Conservation (phyloP, 2,329 filamentous ascomycete genomes). For the Neonectria hederae region DNA sequence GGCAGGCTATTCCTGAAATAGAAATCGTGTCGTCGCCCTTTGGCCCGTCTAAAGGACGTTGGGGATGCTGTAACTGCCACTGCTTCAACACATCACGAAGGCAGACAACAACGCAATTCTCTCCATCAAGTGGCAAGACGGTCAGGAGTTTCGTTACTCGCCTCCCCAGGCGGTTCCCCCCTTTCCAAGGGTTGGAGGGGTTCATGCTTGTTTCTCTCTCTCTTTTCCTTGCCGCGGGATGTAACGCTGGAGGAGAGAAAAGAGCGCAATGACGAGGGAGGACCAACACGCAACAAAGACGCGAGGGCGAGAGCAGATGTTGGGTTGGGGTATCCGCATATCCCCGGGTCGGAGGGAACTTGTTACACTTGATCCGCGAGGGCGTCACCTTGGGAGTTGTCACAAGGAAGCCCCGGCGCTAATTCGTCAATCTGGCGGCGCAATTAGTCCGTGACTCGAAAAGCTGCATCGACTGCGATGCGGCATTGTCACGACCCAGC, state of each 20-base stretch:
- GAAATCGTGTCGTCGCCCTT: background rate
- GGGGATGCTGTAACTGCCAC: background rate
- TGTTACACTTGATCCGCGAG: constrained; percentile 13
- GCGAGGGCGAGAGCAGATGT: background rate
- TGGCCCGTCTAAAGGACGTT: background rate
- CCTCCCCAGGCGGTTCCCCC: background rate
- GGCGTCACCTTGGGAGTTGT: background rate
- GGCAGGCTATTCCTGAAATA: background rate
- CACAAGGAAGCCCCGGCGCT: background rate
- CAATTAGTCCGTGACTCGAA: constrained; percentile 8
- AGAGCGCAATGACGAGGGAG: background rate
- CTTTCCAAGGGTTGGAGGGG: background rate
- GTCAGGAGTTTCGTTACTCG: background rate
- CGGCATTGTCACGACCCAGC: background rate
- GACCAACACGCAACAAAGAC: background rate
- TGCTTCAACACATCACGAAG: background rate
- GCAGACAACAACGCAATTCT: background rate
- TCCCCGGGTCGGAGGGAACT: background rate
- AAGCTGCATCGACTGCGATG: background rate
- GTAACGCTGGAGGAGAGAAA: background rate
- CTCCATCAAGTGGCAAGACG: background rate
- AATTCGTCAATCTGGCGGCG: constrained; percentile 7
- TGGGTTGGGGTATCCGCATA: background rate
- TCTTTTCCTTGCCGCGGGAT: background rate
- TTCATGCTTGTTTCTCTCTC: background rate